A percentile compares a stretch with the other conserved stretches of the same genome.
Evolutionary conservation across 1,284 basidiomycete genomes (phyloP).

Genomic region (Hemileia vastatrix): DNA sequence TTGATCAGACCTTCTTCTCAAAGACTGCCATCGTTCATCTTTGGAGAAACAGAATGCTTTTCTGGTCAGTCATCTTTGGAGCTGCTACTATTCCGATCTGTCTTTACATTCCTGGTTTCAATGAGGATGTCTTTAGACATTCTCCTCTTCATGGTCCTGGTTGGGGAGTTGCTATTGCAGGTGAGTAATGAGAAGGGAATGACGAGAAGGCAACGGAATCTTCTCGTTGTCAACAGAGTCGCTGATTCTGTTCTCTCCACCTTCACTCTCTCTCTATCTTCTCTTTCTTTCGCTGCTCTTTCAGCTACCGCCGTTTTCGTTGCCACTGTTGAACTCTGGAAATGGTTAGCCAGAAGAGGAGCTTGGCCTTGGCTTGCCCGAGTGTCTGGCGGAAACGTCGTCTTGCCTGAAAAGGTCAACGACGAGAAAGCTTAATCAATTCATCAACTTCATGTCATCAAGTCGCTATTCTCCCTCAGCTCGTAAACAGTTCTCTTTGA

Average conservation of each 20-base stretch:
- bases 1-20: constrained; percentile 34
- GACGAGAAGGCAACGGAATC: no score
- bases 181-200: background rate
- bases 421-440: background rate
- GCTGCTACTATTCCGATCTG: constrained; percentile 33
- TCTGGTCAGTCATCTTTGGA: constrained; percentile 35
- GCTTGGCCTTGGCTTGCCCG: constrained; percentile 36
- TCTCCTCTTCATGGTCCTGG: constrained; percentile 31
- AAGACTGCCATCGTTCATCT: constrained; percentile 26
- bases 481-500: no score
- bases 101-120: constrained; percentile 37
- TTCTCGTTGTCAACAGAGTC: background rate
- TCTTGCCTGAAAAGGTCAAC: background rate
- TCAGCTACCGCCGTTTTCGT: constrained; percentile 31
- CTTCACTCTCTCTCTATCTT: background rate
- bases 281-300: constrained; percentile 3
- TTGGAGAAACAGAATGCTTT: constrained; percentile 30
- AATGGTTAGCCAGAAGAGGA: constrained; percentile 31
- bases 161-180: constrained; percentile 30
- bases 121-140: constrained; percentile 35
- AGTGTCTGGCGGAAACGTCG: constrained; percentile 29
- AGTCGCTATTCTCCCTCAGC: no score
- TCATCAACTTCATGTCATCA: background rate
- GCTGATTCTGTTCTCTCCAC: background rate
- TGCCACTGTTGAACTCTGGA: constrained; percentile 33